Percentiles rank a stretch among this genome's conserved stretches.
phyloP scores from a whole-genome alignment of 1,284 basidiomycete genomes.

The Cystobasidium slooffiae region DNA sequence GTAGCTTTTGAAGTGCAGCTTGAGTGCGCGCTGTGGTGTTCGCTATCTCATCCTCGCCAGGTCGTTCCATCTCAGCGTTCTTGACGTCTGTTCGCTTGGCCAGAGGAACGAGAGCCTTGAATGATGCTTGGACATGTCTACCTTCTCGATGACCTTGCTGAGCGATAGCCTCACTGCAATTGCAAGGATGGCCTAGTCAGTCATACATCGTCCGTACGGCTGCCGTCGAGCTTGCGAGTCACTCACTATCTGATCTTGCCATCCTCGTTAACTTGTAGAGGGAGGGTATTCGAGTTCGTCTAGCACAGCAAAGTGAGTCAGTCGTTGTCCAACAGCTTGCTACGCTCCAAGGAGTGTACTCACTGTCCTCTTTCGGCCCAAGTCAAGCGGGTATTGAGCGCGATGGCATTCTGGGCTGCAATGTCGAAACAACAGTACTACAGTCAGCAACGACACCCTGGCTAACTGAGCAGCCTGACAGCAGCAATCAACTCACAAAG shows the following conservation, averaged over 20 bases:
- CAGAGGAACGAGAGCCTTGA: constrained; percentile 95
- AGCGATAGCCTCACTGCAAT: constrained; percentile 70
- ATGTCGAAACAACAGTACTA: background rate
- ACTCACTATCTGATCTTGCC: constrained; percentile 92
- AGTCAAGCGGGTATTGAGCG: constrained; percentile 93
- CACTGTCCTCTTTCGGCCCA: constrained; percentile 87
- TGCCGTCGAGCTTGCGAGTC: constrained; percentile 11
- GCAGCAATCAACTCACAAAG: constrained; percentile 60
- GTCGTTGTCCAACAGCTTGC: background rate
- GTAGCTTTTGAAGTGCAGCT: constrained; percentile 87
- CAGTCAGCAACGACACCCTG: background rate
- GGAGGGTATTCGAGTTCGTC: constrained; percentile 89
- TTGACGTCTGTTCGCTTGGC: constrained; percentile 84
- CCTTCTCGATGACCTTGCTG: constrained; percentile 88
- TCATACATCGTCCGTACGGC: background rate
- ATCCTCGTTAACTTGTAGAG: constrained; percentile 93
- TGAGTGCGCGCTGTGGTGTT: constrained; percentile 87
- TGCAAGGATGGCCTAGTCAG: background rate
- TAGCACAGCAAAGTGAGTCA: constrained; percentile 54
- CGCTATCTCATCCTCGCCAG: constrained; percentile 86
- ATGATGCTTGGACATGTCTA: constrained; percentile 87
- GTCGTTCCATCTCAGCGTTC: constrained; percentile 82
- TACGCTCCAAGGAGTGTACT: constrained; percentile 49
- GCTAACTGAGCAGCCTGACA: too few relatives aligned
- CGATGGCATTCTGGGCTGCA: constrained; percentile 85